Evolutionary conservation across 768 basidiomycete species (phyloP).

Genomic region (Termitomyces sp.): DNA sequence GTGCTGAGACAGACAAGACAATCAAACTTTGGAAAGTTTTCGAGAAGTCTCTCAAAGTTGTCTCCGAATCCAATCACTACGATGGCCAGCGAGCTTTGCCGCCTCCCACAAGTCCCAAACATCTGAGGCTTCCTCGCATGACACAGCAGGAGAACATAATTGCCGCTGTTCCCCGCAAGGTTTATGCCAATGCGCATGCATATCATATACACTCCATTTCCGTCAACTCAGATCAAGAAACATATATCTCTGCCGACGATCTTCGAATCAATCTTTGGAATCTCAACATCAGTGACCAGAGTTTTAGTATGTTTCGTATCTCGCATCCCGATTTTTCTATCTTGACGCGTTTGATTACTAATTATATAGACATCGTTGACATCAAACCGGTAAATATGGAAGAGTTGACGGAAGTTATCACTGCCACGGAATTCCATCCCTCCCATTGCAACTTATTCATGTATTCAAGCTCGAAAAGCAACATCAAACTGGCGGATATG

Average conservation of each 20-base stretch:
- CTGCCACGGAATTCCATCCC: conserved; percentile 99
- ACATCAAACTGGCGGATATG: conserved; percentile 99
- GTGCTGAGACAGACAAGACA: conserved; percentile 76
- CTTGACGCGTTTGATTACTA: conserved; percentile 4
- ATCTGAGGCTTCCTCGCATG: conserved; percentile 87
- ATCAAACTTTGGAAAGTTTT: conserved; percentile 99
- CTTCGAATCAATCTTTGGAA: conserved; percentile 98
- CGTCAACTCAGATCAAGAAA: conserved; percentile 99
- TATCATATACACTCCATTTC: conserved; percentile 99
- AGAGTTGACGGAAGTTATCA: conserved; percentile 98
- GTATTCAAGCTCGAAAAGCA: conserved; percentile 99
- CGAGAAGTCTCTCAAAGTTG: conserved; percentile 92
- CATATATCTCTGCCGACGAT: conserved; percentile 99
- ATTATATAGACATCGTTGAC: conserved; percentile 85
- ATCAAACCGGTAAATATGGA: conserved; percentile 99
- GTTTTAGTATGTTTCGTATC: conserved; percentile 74
- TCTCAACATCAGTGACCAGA: conserved; percentile 95
- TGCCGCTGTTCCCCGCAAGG: conserved; percentile 96
- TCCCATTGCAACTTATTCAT: conserved; percentile 97
- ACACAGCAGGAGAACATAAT: conserved; percentile 95
- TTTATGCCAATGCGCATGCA: conserved; percentile 98
- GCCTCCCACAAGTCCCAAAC: conserved; percentile 48
- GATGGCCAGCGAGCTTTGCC: conserved; percentile 71
- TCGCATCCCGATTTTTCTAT: neutral
- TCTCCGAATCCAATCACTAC: conserved; percentile 92